A percentile compares a stretch with the other conserved stretches of the same genome.
Conservation (phyloP, 1,139 yeast species). For the Nakaseomyces uthaithaninus region DNA sequence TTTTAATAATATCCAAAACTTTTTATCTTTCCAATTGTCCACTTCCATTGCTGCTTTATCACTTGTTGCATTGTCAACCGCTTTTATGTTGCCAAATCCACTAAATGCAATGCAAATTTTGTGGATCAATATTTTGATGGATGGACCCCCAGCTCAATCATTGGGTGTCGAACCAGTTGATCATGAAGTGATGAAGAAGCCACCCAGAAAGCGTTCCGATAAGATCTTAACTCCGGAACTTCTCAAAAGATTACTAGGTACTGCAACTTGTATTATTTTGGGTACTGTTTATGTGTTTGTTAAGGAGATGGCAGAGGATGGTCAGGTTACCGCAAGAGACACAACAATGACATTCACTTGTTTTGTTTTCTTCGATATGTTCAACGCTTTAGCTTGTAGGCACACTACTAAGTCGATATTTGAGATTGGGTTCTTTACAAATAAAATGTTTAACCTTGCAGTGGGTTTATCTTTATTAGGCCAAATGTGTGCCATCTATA, state of each 20-base stretch:
- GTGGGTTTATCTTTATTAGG: slow-evolving; percentile 85
- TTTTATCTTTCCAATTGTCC: slow-evolving; percentile 86
- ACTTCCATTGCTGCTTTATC: slow-evolving; percentile 93
- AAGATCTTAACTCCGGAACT: slow-evolving; percentile 66
- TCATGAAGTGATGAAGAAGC: slow-evolving; percentile 86
- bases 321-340: slow-evolving; percentile 76
- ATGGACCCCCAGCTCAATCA: slow-evolving; percentile 98
- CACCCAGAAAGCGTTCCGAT: slow-evolving; percentile 82
- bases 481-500: slow-evolving; percentile 87
- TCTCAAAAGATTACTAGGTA: slow-evolving; percentile 62
- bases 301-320: slow-evolving; percentile 72
- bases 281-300: slow-evolving; percentile 85
- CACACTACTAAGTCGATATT: slow-evolving; percentile 75
- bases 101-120: slow-evolving; percentile 96
- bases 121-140: slow-evolving; percentile 97
- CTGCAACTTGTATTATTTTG: slow-evolving; percentile 60
- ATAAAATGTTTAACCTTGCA: slow-evolving; percentile 87
- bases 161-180: slow-evolving; percentile 97
- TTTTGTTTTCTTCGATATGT: slow-evolving; percentile 91
- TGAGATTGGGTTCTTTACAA: slow-evolving; percentile 63
- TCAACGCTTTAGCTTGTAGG: slow-evolving; percentile 88
- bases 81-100: slow-evolving; percentile 88
- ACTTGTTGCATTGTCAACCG: slow-evolving; percentile 76
- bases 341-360: slow-evolving; percentile 99
- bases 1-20: slow-evolving; percentile 87